Conservation (phyloP, 176 grass and related monocot species). For the Alloteropsis semialata region DNA sequence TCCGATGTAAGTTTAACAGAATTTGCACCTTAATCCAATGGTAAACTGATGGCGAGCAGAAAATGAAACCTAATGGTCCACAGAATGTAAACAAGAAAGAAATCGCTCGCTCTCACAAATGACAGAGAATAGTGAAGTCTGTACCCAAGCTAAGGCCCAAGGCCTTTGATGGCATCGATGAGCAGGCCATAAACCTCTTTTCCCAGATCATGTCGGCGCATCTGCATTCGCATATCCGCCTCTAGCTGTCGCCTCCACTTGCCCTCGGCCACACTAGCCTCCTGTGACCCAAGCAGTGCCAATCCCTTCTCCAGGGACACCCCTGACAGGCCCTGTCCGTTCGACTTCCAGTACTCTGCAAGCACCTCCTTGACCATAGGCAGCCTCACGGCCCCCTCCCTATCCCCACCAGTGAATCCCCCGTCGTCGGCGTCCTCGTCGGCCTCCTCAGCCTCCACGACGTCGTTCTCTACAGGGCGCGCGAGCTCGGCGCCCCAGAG, state of each 20-base stretch:
- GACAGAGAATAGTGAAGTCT: background rate
- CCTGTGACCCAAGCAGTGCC: slow-evolving; percentile 3
- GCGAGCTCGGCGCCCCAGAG: slow-evolving; percentile 51
- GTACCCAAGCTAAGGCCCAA: slow-evolving; percentile 49
- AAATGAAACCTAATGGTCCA: background rate
- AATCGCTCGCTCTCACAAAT: slow-evolving; percentile 10
- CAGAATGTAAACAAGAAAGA: slow-evolving; percentile 12
- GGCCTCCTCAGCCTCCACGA: slow-evolving; percentile 3
- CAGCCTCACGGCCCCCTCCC: background rate
- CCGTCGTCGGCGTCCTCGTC: background rate
- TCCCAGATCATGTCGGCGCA: slow-evolving; percentile 51
- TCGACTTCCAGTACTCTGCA: slow-evolving; percentile 61
- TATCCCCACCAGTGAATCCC: background rate
- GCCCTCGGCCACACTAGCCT: slow-evolving; percentile 33
- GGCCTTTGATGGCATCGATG: slow-evolving; percentile 64
- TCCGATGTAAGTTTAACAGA: background rate
- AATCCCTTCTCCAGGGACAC: slow-evolving; percentile 62
- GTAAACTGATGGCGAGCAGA: background rate
- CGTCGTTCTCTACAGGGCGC: background rate
- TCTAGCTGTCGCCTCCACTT: slow-evolving; percentile 70
- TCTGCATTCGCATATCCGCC: slow-evolving; percentile 52
- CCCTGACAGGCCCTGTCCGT: slow-evolving; percentile 37
- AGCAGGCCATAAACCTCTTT: slow-evolving; percentile 78
- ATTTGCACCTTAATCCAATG: background rate
- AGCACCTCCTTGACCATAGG: slow-evolving; percentile 58